Percentiles rank a stretch among this genome's conserved stretches.
Evolutionary conservation across 352 stramenopile species (phyloP).

Genomic region (Pythium pectinolyticum): DNA sequence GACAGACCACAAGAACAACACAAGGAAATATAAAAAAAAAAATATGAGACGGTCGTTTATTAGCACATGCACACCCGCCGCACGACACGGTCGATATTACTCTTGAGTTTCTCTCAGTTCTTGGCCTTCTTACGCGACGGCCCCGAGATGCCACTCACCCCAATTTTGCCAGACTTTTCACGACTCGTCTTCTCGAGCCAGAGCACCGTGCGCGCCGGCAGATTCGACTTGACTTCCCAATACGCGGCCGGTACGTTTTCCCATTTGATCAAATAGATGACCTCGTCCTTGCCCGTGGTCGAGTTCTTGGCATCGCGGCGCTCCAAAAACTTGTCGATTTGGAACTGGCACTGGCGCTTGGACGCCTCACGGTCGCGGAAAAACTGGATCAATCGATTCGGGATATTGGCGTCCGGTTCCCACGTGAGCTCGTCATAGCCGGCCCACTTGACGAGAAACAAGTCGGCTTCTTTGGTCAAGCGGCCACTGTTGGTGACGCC

Average conservation of each 20-base stretch:
- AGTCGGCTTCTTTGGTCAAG: constrained; percentile 54
- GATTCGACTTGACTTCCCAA: constrained; percentile 57
- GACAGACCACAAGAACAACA: too few relatives aligned
- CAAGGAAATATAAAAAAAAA: too few relatives aligned
- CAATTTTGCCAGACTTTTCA: constrained; percentile 6
- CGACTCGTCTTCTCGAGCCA: constrained; percentile 75
- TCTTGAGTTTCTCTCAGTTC: too few relatives aligned
- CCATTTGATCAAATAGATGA: constrained; percentile 79
- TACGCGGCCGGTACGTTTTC: constrained; percentile 41
- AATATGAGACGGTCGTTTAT: too few relatives aligned
- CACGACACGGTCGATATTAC: too few relatives aligned
- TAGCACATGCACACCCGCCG: too few relatives aligned
- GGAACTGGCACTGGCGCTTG: constrained; percentile 50
- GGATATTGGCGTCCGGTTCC: constrained; percentile 73
- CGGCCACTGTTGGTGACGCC: constrained; percentile 34
- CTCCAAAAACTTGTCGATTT: constrained; percentile 56
- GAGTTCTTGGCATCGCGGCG: constrained; percentile 60
- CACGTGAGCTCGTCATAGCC: constrained; percentile 79
- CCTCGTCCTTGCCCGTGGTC: constrained; percentile 49
- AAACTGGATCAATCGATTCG: constrained; percentile 55
- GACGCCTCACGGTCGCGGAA: constrained; percentile 51
- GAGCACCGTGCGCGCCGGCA: constrained; percentile 53
- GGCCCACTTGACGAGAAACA: constrained; percentile 81
- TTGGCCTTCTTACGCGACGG: constrained; percentile 29
- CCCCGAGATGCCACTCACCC: background rate